Conservation (phyloP, 2,329 filamentous ascomycete species). For the Erysiphe pulchra region DNA sequence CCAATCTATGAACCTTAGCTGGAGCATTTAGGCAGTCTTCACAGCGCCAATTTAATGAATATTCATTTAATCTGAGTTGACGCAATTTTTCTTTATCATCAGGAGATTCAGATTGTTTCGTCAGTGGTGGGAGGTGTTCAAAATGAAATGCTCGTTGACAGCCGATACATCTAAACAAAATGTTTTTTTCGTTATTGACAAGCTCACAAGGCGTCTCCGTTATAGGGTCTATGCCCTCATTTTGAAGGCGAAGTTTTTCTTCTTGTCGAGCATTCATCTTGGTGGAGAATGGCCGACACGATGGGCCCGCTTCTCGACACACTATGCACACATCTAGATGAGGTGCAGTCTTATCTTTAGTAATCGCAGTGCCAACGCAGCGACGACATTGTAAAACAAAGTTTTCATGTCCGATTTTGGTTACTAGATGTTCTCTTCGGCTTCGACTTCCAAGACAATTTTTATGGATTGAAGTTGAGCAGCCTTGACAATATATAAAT, state of each 20-base stretch:
- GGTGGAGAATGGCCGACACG: slow-evolving; percentile 51
- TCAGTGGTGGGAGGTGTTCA: slow-evolving; percentile 41
- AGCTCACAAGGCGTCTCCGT: slow-evolving; percentile 32
- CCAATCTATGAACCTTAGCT: slow-evolving; percentile 47
- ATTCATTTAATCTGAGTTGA: slow-evolving; percentile 42
- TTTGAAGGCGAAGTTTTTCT: slow-evolving; percentile 56
- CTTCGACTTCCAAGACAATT: slow-evolving; percentile 51
- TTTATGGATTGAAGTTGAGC: slow-evolving; percentile 62
- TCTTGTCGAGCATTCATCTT: slow-evolving; percentile 56
- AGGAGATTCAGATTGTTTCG: slow-evolving; percentile 13
- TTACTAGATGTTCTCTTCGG: slow-evolving; percentile 63
- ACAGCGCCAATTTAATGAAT: slow-evolving; percentile 54
- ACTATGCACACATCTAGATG: slow-evolving; percentile 43
- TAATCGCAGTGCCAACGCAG: slow-evolving; percentile 43
- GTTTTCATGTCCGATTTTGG: slow-evolving; percentile 48
- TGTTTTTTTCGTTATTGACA: slow-evolving; percentile 48
- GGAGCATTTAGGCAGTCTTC: slow-evolving; percentile 42
- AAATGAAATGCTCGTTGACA: slow-evolving; percentile 68
- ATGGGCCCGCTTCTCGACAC: slow-evolving; percentile 36
- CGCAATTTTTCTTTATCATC: slow-evolving; percentile 22
- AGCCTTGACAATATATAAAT: slow-evolving; percentile 77
- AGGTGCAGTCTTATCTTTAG: slow-evolving; percentile 45
- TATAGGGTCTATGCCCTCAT: slow-evolving; percentile 54
- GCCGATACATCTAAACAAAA: slow-evolving; percentile 58
- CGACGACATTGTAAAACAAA: slow-evolving; percentile 80